These are phyloP conservation scores for Debaryomyces sp. DNA, from an alignment of 1,139 yeast genomes.

Conservation along the genomic window DNA sequence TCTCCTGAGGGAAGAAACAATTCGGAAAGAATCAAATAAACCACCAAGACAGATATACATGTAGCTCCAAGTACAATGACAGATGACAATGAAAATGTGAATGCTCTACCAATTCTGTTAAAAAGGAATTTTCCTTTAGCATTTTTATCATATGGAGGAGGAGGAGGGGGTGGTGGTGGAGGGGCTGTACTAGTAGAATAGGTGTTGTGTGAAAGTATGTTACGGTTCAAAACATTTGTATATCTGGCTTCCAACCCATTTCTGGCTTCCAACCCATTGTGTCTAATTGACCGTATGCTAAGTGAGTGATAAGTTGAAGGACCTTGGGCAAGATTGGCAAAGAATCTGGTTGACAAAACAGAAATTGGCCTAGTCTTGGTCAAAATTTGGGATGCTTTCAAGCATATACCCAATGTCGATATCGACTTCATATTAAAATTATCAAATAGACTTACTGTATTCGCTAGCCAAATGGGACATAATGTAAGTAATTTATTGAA, in stretches of 20 bases:
- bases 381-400: not conserved
- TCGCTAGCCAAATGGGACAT: not conserved
- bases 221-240: not conserved
- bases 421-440: not conserved
- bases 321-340: not conserved
- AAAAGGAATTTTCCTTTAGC: constrained; percentile 42
- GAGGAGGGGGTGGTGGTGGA: constrained; percentile 30
- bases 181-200: constrained; percentile 6
- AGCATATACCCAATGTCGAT: constrained; percentile 1
- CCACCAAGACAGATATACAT: constrained; percentile 68
- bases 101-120: constrained; percentile 51
- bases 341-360: not conserved
- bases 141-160: constrained; percentile 40
- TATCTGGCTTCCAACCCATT: not conserved
- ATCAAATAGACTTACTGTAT: not conserved
- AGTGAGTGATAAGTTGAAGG: not conserved
- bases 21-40: constrained; percentile 77
- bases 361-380: constrained; percentile 1
- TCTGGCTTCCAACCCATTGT: not conserved
- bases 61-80: constrained; percentile 66
- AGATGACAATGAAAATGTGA: constrained; percentile 65
- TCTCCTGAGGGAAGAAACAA: constrained; percentile 88
- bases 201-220: not conserved
- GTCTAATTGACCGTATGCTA: not conserved
- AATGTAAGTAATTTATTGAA: constrained; percentile 1